Base-by-base conservation (phyloP, 768 basidiomycete species). In the Leucosporidium creatinivorum region DNA sequence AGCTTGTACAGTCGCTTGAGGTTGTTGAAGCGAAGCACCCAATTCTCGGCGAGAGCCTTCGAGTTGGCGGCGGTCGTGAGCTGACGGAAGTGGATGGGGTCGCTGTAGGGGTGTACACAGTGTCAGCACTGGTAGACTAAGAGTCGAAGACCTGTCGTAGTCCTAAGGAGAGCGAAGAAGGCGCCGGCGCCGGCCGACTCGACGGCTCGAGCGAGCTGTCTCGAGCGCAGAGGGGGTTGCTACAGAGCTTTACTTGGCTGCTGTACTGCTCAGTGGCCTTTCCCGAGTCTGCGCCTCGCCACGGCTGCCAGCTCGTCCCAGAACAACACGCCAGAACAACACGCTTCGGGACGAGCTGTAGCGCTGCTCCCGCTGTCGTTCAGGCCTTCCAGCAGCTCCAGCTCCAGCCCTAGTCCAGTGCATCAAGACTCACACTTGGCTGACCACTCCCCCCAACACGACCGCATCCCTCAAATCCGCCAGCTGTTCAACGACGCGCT, bases 1-100 rank as follows among this genome's bases (percentile, higher is more conserved):
- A 92, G 84, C 55, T 91, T 84, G 78, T 91, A 93, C 60, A 93
- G 82, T 28, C 88, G 85, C 75, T 93, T 93, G 68, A 93, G 83
- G 13, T 87, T 79, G 77, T 83, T 87, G 78, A 92, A 91, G 18
- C 91, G 85, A 39, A 92, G 79, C 65, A 92, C 89, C 91, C 91
- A 94, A 78, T 90, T 93, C 75, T 91, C 90, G 17, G 87, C 85
- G 3, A 82, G 82, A 62, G 89, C 85, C 23, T 83, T 78, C 28
- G 56, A 33, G 25, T 52, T 39, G 0, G 85, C 81, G 8, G 84
- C 80, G 17, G 87, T 84, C 25, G 81, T 79, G 6, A 85, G 79
- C 62, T 83, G 84, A 55, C 85, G 84, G 76, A 93, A 93, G 79
- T 90, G 90, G 39, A 86, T 83, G 58, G 82, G 81, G 80, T 93